phyloP scores from a whole-genome alignment of 192 early-diverging fungal genomes.

The Haplosporangium gracile region DNA sequence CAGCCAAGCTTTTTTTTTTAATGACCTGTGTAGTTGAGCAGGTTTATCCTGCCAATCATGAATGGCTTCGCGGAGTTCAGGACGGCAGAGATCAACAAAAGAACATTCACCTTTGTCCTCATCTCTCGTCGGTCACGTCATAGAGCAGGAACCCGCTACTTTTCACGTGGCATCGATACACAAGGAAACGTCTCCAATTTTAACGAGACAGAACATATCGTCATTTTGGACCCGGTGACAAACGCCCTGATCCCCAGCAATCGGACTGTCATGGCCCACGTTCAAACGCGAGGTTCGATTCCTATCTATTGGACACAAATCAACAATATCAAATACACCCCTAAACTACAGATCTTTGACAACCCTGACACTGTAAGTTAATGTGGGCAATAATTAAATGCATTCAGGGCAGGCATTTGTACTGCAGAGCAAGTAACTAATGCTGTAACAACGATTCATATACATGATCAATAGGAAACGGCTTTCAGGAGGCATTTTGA shows the following conservation, averaged over 20 bases:
- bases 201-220: conserved; percentile 96
- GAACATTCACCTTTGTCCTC: conserved; percentile 79
- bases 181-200: conserved; percentile 96
- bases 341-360: conserved; percentile 83
- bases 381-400: not conserved
- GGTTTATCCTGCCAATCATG: conserved; percentile 92
- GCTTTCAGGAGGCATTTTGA: conserved; percentile 81
- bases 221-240: conserved; percentile 64
- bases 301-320: conserved; percentile 95
- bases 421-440: not conserved
- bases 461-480: conserved; percentile 59
- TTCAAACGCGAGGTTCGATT: conserved; percentile 96
- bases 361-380: conserved; percentile 72
- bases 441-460: not conserved
- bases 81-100: conserved; percentile 68
- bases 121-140: conserved; percentile 86
- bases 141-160: conserved; percentile 87
- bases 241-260: conserved; percentile 28
- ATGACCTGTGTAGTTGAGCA: conserved; percentile 62
- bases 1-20: not conserved
- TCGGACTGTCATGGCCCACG: conserved; percentile 75
- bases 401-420: no score
- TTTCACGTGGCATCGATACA: conserved; percentile 92
- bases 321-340: conserved; percentile 92
- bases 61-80: conserved; percentile 85